These are phyloP conservation scores for Parastagonospora avenae DNA, from an alignment of 2,329 filamentous ascomycete genomes.

Conservation along the genomic window DNA sequence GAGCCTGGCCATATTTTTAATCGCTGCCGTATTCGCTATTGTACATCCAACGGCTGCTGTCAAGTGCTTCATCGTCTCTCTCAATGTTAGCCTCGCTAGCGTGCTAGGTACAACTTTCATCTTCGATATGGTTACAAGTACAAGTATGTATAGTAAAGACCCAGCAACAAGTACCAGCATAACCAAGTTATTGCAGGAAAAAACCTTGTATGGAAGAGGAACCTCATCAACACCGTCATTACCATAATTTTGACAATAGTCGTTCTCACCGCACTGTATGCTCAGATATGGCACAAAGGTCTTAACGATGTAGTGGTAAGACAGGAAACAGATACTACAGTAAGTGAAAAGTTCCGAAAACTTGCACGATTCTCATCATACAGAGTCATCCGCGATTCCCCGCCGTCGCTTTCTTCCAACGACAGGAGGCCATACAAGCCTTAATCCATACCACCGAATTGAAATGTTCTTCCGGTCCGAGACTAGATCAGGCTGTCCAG, in stretches of 20 bases:
- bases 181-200: not conserved
- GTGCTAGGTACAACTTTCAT: no score
- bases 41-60: no score
- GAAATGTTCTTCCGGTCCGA: slow-evolving; percentile 10
- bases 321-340: slow-evolving; percentile 4
- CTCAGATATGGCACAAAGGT: slow-evolving; percentile 3
- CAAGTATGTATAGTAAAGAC: no score
- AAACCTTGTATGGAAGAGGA: not conserved
- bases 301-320: slow-evolving; percentile 6
- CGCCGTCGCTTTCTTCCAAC: slow-evolving; percentile 8
- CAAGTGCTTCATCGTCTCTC: no score
- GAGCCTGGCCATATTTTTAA: no score
- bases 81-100: no score
- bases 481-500: slow-evolving; percentile 4
- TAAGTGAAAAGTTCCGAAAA: not conserved
- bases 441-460: not conserved
- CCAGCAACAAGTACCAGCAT: not conserved
- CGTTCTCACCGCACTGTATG: slow-evolving; percentile 6
- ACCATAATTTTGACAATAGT: slow-evolving; percentile 5
- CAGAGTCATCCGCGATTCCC: slow-evolving; percentile 6
- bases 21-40: no score
- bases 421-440: not conserved
- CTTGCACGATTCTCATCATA: not conserved
- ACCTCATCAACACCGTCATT: not conserved
- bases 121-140: no score